Base-by-base conservation (phyloP, 2,329 filamentous ascomycete species). In the Pestalotiopsis fici region DNA sequence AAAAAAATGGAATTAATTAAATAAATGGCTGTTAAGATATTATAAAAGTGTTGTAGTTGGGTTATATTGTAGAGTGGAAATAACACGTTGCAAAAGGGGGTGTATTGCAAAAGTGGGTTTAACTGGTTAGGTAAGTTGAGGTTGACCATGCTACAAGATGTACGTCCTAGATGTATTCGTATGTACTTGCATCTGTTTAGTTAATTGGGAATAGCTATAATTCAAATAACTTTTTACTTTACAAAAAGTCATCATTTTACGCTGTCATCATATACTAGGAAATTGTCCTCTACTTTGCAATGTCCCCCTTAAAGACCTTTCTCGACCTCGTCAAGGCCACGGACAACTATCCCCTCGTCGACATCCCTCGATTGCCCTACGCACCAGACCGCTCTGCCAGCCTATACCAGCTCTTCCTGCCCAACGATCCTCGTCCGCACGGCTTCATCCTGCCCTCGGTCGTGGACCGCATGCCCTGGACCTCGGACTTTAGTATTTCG, bases 391-490 rank as follows among this genome's bases (percentile, higher is more conserved):
- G 67, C 13, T 47, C 69, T 25, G 43, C 50, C 1, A 60, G 80
- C 0, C 80, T 83, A 67, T 86, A 85, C 69, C 78, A 77, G 66
- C 81, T 87, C 31, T 72, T 80, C 3, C 77, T 87, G 4, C 78
- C 81, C 0, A 72, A 78, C 0, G 84, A 87, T 68, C 65, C 77
- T n/a, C 79, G 83, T 2, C 76, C 82, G 0, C 85, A 87, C 69
- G 85, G 85, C 72, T 83, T 84, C 74, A 78, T 87, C 47, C 79
- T 82, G 62, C 79, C 81, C 4, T 73, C 72, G n/a, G 83, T 80
- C 13, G 80, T 86, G 3, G 65, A 77, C 23, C 74, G 76, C 39
- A 82, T 87, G 76, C 83, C 83, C 3, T 81, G 79, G 79, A 81
- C 79, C 4, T n/a, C 72, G 1, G 74, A 76, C 35, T 81, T 81